Evolutionary conservation across 192 early-diverging fungal genomes (phyloP).

Genomic region (Piromyces finnis): DNA sequence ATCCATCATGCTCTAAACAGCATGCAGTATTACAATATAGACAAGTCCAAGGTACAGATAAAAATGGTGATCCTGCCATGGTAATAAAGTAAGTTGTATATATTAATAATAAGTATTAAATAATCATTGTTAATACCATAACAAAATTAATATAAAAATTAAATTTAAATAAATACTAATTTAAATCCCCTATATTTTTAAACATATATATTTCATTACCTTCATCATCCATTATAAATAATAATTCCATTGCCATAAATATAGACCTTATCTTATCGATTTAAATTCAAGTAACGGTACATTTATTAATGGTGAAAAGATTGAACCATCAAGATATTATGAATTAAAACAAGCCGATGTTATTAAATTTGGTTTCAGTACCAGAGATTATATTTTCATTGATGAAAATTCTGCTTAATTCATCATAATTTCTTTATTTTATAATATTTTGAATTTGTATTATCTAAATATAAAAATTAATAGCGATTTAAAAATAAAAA

Average conservation of each 20-base stretch:
- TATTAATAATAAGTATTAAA: no score
- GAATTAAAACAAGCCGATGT: conserved; percentile 70
- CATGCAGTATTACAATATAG: conserved; percentile 86
- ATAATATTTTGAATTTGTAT: no score
- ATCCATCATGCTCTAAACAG: conserved; percentile 86
- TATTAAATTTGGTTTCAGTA: conserved; percentile 77
- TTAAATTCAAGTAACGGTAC: conserved; percentile 84
- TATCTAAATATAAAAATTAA: no score
- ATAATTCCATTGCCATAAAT: no score
- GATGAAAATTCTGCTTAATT: conserved; percentile 27
- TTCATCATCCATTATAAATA: no score
- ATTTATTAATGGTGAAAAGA: conserved; percentile 57
- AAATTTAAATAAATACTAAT: no score
- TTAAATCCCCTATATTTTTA: no score
- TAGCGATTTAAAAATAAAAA: no score
- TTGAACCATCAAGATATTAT: conserved; percentile 59
- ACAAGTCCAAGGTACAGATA: conserved; percentile 28
- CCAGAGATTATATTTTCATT: conserved; percentile 82
- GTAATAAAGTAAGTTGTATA: conserved; percentile 29
- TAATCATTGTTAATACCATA: no score
- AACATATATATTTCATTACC: no score
- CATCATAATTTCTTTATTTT: no score
- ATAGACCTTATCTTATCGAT: conserved; percentile 84
- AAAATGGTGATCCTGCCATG: conserved; percentile 16
- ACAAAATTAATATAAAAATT: no score